phyloP scores from a whole-genome alignment of 2,329 filamentous ascomycete genomes.

The Nannizziopsis barbatae region DNA sequence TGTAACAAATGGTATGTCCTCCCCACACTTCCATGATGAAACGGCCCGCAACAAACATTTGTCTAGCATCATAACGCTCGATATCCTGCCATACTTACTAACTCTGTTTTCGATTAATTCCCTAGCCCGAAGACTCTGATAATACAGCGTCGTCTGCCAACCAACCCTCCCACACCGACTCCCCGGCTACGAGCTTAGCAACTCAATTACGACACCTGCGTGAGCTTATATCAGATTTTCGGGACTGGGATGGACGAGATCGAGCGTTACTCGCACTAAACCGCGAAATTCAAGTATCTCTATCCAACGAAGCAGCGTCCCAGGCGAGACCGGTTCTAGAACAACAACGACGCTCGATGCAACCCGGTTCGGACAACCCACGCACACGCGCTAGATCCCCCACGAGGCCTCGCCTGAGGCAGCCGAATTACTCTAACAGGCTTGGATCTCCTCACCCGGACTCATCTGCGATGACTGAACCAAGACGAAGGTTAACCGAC shows the following conservation, averaged over 20 bases:
- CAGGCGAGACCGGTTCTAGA: background rate
- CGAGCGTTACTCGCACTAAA: conserved; percentile 31
- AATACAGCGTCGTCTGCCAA: background rate
- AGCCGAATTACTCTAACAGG: no score
- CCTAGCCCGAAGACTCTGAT: conserved; percentile 2
- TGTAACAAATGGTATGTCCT: background rate
- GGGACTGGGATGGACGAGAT: background rate
- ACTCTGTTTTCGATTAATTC: background rate
- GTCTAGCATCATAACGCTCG: background rate
- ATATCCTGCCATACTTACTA: background rate
- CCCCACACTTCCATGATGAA: background rate
- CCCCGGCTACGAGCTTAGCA: background rate
- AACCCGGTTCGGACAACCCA: background rate
- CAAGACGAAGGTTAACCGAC: no score
- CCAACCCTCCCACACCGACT: background rate
- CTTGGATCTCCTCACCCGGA: no score
- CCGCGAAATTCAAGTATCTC: conserved; percentile 28
- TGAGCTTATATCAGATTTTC: conserved; percentile 5
- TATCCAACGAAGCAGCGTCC: conserved; percentile 11
- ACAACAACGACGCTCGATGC: background rate
- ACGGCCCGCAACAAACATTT: background rate
- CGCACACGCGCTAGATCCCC: no score
- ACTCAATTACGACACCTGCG: conserved; percentile 8
- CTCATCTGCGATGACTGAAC: no score
- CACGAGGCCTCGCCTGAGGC: no score